Percentiles rank a stretch among this genome's conserved stretches.
These are phyloP conservation scores for Acacia crassicarpa DNA, from an alignment of 306 rosid species.

Conservation along the genomic window DNA sequence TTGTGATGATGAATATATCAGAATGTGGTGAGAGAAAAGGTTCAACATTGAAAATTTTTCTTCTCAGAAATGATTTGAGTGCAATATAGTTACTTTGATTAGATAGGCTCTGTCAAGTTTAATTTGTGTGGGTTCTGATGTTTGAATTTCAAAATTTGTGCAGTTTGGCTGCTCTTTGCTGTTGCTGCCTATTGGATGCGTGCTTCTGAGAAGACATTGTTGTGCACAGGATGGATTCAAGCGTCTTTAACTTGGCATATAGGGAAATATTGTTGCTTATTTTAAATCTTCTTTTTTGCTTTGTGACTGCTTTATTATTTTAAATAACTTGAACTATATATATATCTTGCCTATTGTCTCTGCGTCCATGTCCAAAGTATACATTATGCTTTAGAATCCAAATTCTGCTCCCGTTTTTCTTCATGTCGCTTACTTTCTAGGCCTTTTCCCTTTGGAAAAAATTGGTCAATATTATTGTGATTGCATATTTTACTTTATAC, in stretches of 20 bases:
- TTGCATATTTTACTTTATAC: too few relatives aligned
- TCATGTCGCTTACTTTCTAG: neutral
- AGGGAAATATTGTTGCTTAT: slow-evolving; percentile 7
- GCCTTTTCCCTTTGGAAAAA: neutral
- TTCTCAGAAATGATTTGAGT: neutral
- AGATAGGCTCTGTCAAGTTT: neutral
- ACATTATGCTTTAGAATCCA: neutral
- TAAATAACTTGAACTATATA: slow-evolving; percentile 9
- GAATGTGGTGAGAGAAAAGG: neutral
- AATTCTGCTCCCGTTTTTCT: neutral
- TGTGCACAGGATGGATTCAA: slow-evolving; percentile 30
- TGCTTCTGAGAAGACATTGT: slow-evolving; percentile 60
- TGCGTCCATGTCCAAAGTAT: neutral
- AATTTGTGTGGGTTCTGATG: neutral
- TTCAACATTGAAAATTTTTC: neutral
- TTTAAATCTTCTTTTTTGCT: neutral
- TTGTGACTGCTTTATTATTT: slow-evolving; percentile 17
- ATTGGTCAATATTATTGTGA: neutral
- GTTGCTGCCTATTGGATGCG: slow-evolving; percentile 91
- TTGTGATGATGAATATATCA: neutral
- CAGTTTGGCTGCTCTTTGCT: slow-evolving; percentile 98
- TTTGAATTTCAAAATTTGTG: slow-evolving; percentile 19
- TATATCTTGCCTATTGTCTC: neutral
- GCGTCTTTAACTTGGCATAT: slow-evolving; percentile 16
- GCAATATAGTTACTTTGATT: neutral